Base-by-base conservation (phyloP, 192 early-diverging fungal species). In the Backusella parvicylindrica region DNA sequence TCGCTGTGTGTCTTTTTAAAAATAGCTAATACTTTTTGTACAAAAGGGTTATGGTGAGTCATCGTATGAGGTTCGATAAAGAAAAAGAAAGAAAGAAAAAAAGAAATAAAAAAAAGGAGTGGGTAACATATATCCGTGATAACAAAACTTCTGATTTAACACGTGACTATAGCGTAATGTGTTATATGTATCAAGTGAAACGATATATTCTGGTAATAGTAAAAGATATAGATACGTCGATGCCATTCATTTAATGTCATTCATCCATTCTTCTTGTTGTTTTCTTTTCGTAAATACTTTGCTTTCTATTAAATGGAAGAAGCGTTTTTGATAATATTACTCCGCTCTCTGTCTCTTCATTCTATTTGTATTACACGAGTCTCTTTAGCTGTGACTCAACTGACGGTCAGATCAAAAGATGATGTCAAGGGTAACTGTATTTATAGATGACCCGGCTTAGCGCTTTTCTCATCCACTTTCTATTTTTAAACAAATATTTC, bases 1-100 rank as follows among this genome's bases (percentile, higher is more conserved):
- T 80, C 74, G 12, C 53, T 60, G 6, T 78, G 77, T 1, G 73
- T 75, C 77, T 73, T 84, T 68, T 84, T 81, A 63, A 84, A 81
- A 31, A 83, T 64, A 6, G 36, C 37, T 37, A 73, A 43, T 21
- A 73, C 37, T 73, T 63, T 63, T 26, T 65, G 64, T 30, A 73
- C 40, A 73, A 73, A 41, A 31, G 63, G 72, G 38, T 70, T 70
- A 70, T 70, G 37, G 23, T 41, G 38, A 0, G 66, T 38, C 66
- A 37, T 36, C 23, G 50, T 56, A 56, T 56, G 5, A 0, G 3
- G 18, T 49, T 6, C 9, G 1, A 53, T 60, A 31, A n/a, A 35
- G 18, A 21, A 36, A n/a, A n/a, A n/a, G n/a, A 66, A 66, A 2
- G 8, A 36, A 38, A 26, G 1, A 36, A 67, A 6, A 65, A 33